Evolutionary conservation across 495 filamentous ascomycete genomes (phyloP).

Genomic region (Aspergillus cristatus): DNA sequence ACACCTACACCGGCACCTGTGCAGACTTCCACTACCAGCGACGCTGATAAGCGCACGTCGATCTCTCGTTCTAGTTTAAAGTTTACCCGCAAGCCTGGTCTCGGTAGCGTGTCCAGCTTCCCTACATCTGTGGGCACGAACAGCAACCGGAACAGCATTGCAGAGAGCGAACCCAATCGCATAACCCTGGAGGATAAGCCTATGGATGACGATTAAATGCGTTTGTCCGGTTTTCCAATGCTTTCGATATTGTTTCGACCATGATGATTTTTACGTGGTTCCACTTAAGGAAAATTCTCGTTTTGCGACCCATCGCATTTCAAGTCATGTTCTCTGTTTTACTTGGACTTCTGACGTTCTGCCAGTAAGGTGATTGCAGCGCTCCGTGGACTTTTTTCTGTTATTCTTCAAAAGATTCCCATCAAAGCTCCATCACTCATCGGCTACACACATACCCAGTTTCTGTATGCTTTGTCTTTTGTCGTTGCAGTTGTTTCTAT

Average conservation of each 20-base stretch:
- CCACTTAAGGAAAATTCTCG: too few species aligned
- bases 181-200: slow-evolving; percentile 76
- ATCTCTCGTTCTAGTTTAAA: slow-evolving; percentile 27
- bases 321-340: neutral
- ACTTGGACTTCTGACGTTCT: too few species aligned
- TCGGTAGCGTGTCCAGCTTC: slow-evolving; percentile 38
- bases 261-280: too few species aligned
- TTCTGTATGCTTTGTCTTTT: too few species aligned
- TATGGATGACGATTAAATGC: slow-evolving; percentile 56
- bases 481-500: too few species aligned
- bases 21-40: slow-evolving; percentile 8
- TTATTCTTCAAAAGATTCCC: too few species aligned
- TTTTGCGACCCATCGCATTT: neutral
- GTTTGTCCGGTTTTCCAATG: too few species aligned
- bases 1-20: slow-evolving; percentile 26
- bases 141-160: slow-evolving; percentile 39
- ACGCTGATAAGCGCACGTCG: slow-evolving; percentile 41
- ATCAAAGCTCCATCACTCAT: too few species aligned
- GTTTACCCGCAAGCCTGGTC: slow-evolving; percentile 29
- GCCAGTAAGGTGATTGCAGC: too few species aligned
- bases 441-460: too few species aligned
- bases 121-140: slow-evolving; percentile 20
- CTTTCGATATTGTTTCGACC: too few species aligned
- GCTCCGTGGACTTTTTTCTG: too few species aligned
- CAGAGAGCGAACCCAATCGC: slow-evolving; percentile 45